Evolutionary conservation across 2,329 filamentous ascomycete genomes (phyloP), one percentile per base, ranked within the genome.

Genomic region (Rutstroemia sp.): DNA sequence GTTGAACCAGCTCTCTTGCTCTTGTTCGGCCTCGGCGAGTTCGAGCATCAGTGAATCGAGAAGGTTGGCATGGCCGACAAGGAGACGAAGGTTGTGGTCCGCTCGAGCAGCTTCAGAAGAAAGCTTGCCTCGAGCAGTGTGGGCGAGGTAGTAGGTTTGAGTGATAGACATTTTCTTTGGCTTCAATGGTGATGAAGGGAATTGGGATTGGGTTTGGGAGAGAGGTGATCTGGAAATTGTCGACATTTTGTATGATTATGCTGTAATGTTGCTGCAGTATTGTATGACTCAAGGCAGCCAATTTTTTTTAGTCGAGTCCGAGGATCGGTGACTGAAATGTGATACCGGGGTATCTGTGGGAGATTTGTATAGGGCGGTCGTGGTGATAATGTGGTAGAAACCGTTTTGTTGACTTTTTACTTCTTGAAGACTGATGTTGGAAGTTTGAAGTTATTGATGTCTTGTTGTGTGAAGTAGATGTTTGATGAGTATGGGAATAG

Each of bases 1-100:
- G 82, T 96, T 95, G 86, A 96, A 97, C 92, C 92, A 96, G 64
- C 83, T 86, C 75, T 97, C 92, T 75, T 97, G 94, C 73, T 96
- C 91, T 67, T 86, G 84, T 79, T 97, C 94, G 70, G 92, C 92
- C 58, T 95, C 89, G 73, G 91, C 88, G 58, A 99, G 88, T 70
- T 82, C 78, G 65, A 94, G 82, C 94, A 97, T 97, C 70, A 99
- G 78, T 42, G 86, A 87, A 76, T 99, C 94, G 72, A 99, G 89
- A 48, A 97, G 87, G 81, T 97, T 99, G 78, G 94, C 94, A 75
- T 99, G 94, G 68, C 92, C 94, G 67, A 99, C 94, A 59, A 99
- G 87, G 47, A 95, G 84, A 70, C 92, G 86, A 62, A 99, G 88
- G 78, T 97, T 86, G 81, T 97, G 94, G 72, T 97, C 92, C 67